Percentiles rank a stretch among this genome's conserved stretches.
Conservation (phyloP, 2,329 filamentous ascomycete species). For the Verticillium zaregamsianum region DNA sequence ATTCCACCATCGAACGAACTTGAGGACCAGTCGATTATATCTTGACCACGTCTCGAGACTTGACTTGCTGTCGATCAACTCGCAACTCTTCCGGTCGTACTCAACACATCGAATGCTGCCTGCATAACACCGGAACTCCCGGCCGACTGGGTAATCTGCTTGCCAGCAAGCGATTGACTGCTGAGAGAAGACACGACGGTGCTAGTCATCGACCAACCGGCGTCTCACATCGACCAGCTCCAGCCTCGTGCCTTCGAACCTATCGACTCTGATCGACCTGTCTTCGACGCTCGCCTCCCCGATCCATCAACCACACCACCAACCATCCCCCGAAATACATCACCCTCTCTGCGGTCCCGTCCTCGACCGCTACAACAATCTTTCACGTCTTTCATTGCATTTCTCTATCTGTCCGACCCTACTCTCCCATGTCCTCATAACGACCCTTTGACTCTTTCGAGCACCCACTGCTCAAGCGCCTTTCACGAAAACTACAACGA, state of each 20-base stretch:
- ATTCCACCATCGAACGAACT: not conserved
- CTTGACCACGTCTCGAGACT: constrained; percentile 4
- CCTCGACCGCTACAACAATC: constrained; percentile 1
- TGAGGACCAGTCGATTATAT: not conserved
- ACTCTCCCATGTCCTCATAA: constrained; percentile 39
- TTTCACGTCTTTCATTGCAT: constrained; percentile 6
- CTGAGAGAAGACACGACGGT: constrained; percentile 6
- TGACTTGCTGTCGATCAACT: not conserved
- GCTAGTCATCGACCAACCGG: not conserved
- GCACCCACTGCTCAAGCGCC: constrained; percentile 8
- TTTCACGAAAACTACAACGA: constrained; percentile 8
- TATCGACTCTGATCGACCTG: not conserved
- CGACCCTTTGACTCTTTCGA: constrained; percentile 29
- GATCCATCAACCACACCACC: not conserved
- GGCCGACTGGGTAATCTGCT: constrained; percentile 14
- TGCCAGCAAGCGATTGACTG: constrained; percentile 14
- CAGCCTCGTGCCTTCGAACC: constrained; percentile 5
- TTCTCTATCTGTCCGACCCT: constrained; percentile 13
- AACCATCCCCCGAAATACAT: not conserved
- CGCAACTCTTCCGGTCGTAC: not conserved
- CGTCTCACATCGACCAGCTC: not conserved
- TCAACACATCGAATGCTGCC: constrained; percentile 11
- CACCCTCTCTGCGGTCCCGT: constrained; percentile 20
- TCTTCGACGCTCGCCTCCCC: not conserved
- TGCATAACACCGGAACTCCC: constrained; percentile 6